Base-by-base conservation (phyloP, 257 asterid species). In the Gynochthodes officinalis region DNA sequence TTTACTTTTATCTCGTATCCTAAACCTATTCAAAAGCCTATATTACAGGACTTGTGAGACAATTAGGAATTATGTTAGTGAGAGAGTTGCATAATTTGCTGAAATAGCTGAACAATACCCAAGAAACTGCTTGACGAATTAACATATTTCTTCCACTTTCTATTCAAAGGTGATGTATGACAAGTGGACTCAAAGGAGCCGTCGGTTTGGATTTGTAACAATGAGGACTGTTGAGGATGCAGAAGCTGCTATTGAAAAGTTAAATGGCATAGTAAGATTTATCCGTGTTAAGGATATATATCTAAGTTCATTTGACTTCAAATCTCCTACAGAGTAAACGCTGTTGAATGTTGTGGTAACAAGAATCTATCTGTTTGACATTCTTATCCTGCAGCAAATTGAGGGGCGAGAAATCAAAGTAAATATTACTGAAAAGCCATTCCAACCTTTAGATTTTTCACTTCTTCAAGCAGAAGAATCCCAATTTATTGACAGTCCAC, bases 341-440 rank as follows among this genome's bases (percentile, higher is more conserved):
- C 25, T 35, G 5, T 37, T 46, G 30, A 40, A 40, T 57, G 32
- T 21, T 46, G 69, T 44, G 12, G 32, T 50, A 14, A n/a, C 2
- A 35, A 25, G 21, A 50, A 50, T 65, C 19, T 50, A 33, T 32
- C 14, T 75, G 35, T 57, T 63, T 63, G 15, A 37, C 50, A 7
- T 19, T 25, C 64, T 61, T 30, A 27, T 72, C 30, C 54, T 64
- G 74, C 76, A 93, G 98, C 86, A 93, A 85, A 75, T 93, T 39
- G 96, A 92, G 54, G 98, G 98, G 23, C 97, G 98, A 33, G 79
- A 83, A 78, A 82, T 93, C 43, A 93, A 89, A 86, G 96, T 93
- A 37, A 93, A 93, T 73, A 55, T 90, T 78, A 93, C 98, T 4
- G 98, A 93, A 76, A 93, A 87, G 72, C 98, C 98, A 19, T 71